phyloP scores from a whole-genome alignment of 768 basidiomycete species.

The Cantharellus cinnabarinus region DNA sequence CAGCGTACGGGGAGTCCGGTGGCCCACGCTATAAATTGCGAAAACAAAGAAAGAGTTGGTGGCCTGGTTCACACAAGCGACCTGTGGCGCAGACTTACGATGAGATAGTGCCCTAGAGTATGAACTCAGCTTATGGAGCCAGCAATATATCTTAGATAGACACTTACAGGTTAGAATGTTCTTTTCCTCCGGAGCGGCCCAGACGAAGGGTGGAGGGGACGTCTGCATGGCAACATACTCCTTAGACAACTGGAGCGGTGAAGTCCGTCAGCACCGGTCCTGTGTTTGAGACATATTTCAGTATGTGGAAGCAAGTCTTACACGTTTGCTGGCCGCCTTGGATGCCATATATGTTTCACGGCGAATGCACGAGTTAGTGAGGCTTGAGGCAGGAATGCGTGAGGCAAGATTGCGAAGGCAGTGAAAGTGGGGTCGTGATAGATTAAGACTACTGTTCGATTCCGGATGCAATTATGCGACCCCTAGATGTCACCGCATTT shows the following conservation, averaged over 20 bases:
- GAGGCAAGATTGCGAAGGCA: too few species aligned
- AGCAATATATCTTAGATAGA: neutral
- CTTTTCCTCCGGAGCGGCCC: conserved; percentile 92
- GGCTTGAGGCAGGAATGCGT: too few species aligned
- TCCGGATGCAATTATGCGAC: too few species aligned
- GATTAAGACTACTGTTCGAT: too few species aligned
- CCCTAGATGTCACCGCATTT: too few species aligned
- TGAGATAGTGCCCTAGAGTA: conserved; percentile 78
- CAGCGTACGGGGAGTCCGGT: conserved; percentile 74
- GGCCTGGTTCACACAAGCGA: neutral
- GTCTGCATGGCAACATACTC: conserved; percentile 85
- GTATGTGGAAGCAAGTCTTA: conserved; percentile 15
- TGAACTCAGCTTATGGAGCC: neutral
- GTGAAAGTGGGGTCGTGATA: too few species aligned
- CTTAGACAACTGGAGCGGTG: conserved; percentile 40
- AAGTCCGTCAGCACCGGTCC: too few species aligned
- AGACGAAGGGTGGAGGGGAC: conserved; percentile 87
- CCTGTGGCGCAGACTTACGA: conserved; percentile 30
- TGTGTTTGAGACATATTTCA: neutral
- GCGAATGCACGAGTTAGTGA: neutral
- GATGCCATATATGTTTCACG: conserved; percentile 36
- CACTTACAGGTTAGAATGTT: conserved; percentile 83
- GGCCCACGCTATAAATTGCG: conserved; percentile 52
- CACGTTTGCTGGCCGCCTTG: conserved; percentile 74
- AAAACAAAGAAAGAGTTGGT: neutral